Base-by-base conservation (phyloP, 352 stramenopile genomes). In the Hyaloperonospora brassicae region DNA sequence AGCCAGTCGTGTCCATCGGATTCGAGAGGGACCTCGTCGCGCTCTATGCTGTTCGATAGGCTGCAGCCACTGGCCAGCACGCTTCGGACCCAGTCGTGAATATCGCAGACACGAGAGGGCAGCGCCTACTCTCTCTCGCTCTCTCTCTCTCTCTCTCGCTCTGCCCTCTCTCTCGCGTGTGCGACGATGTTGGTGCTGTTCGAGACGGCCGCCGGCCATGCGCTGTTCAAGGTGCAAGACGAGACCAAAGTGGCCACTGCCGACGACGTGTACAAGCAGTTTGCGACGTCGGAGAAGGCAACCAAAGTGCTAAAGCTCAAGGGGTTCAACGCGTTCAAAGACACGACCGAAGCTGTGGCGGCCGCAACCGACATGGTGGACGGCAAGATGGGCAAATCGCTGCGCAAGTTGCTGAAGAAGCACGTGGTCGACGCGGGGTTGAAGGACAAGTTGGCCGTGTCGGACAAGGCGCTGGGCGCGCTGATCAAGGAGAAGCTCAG, bases 341-440 rank as follows among this genome's bases (percentile, higher is more conserved):
- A 99, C 76, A 99, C 97, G 45, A 98, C 96, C 21, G 96, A 98
- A 68, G 97, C 97, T 30, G 93, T 99, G 5, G 86, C 93, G 11
- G 97, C 97, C 4, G 95, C 97, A 39, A 97, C 96, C 48, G 92
- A 96, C 56, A 92, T 97, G 66, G 93, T 99, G 36, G 97, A 99
- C 59, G 92, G 93, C 50, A 99, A 98, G 63, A 88, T 99, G 39
- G 88, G 86, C 68, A 98, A 99, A 70, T 76, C 73, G 34, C 87
- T 99, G 35, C 97, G 98, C 79, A 98, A 96, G 61, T 99, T 99
- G 59, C 62, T 99, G 12, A 99, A 99, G 78, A 99, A 99, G 81
- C 97, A 98, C 68, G 79, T 99, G 38, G 95, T 98, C 57, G 84
- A 96, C 50, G 81, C 79, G 23, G 81, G 81, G 5, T 76, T 97